phyloP scores from a whole-genome alignment of 2,329 filamentous ascomycete species.

The Exophiala phaeomuriformis region DNA sequence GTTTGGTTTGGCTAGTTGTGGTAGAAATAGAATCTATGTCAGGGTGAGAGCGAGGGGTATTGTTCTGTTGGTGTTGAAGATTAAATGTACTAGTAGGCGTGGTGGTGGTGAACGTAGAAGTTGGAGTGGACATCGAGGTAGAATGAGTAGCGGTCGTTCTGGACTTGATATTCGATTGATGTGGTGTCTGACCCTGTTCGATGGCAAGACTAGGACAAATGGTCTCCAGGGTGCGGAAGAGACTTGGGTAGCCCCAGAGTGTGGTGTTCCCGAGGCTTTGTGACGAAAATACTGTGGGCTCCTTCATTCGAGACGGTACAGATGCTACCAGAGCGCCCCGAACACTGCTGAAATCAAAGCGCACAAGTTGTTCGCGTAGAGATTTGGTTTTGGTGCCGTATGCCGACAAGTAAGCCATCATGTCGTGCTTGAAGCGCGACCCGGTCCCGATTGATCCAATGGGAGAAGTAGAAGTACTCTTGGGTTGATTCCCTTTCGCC shows the following conservation, averaged over 20 bases:
- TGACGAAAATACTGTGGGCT: constrained; percentile 32
- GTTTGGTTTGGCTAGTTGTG: no score
- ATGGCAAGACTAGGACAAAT: constrained; percentile 39
- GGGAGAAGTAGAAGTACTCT: background rate
- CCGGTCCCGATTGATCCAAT: constrained; percentile 51
- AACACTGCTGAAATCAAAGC: constrained; percentile 63
- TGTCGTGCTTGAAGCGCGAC: constrained; percentile 63
- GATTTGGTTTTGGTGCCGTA: constrained; percentile 50
- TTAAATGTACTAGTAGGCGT: no score
- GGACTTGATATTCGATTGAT: constrained; percentile 22
- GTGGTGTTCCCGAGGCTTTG: constrained; percentile 41
- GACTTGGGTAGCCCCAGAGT: constrained; percentile 68
- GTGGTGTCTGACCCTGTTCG: background rate
- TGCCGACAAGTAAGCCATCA: constrained; percentile 62
- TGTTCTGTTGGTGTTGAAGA: no score
- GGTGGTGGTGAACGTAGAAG: background rate
- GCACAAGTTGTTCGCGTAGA: constrained; percentile 51
- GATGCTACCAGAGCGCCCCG: constrained; percentile 69
- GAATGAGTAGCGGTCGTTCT: background rate
- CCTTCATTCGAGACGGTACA: constrained; percentile 60
- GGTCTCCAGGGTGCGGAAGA: constrained; percentile 53
- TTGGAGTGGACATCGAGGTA: constrained; percentile 4
- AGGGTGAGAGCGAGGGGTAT: no score
- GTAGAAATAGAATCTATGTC: no score
- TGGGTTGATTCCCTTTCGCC: no score